Evolutionary conservation across 2,329 filamentous ascomycete species (phyloP), one percentile per base, ranked within the genome.

Genomic region (Pseudonectria buxi): DNA sequence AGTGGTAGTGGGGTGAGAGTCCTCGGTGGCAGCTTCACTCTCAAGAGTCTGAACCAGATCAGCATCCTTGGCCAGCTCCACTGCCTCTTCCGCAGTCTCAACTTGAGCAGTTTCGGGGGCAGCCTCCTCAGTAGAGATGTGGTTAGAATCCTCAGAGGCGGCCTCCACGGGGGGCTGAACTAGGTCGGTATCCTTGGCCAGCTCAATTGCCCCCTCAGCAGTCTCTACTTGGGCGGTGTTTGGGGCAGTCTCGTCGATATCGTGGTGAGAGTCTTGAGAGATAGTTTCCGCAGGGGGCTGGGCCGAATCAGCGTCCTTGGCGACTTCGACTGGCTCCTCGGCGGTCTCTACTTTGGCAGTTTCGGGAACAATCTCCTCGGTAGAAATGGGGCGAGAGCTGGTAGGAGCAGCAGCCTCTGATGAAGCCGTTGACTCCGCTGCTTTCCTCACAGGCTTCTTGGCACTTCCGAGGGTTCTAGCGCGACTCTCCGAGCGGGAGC

Each of bases 381-480:
- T 22, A 16, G 34, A 33, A n/a, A 35, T 36, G 24, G 33, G 37
- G 15, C 35, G 35, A 9, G 33, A 12, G 11, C 45, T 39, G 7
- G 33, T 27, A 14, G 14, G 30, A 14, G 28, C 15, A 10, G 36
- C 24, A 16, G 36, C 25, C 6, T 42, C 43, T 10, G 41, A 33
- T 7, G 39, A 40, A 13, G 35, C 32, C 9, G 41, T 35, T 4
- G 41, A n/a, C 27, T 41, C 42, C 12, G 28, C 33, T 10, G 33
- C 31, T 28, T 36, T 46, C 25, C 33, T 35, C 10, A 26, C 25
- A 14, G 36, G 30, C 26, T 49, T 54, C 40, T 40, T 54, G 9
- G 51, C 41, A 28, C 48, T 51, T 39, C 43, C 50, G 10, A 38
- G 37, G 11, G 45, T 43, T 26, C 48, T 62, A 11, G 44, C 39